A percentile compares a stretch with the other conserved stretches of the same genome.
Conservation (phyloP, 805 yeast genomes). For the Wickerhamomyces mucosus region DNA sequence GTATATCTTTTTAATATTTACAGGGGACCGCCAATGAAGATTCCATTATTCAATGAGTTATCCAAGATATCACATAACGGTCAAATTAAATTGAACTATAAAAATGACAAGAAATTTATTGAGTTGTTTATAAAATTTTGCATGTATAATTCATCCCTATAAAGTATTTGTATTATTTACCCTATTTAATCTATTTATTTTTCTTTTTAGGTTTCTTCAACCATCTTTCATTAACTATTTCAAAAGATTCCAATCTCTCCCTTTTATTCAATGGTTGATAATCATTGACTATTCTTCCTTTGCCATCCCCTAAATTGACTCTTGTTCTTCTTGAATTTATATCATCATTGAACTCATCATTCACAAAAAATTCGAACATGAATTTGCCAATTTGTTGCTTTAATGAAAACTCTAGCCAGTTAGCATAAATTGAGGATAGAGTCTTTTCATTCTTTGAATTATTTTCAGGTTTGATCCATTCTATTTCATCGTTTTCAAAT, state of each 20-base stretch:
- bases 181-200: not conserved
- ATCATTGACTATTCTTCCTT: slow-evolving; percentile 45
- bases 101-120: slow-evolving; percentile 1
- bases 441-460: slow-evolving; percentile 33
- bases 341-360: slow-evolving; percentile 7
- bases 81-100: not conserved
- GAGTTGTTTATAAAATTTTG: slow-evolving; percentile 6
- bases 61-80: not conserved
- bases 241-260: slow-evolving; percentile 53
- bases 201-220: slow-evolving; percentile 31
- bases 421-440: slow-evolving; percentile 34
- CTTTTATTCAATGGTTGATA: slow-evolving; percentile 54
- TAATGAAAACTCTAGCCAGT: slow-evolving; percentile 46
- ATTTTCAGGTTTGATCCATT: slow-evolving; percentile 39
- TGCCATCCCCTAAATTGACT: slow-evolving; percentile 72
- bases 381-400: slow-evolving; percentile 40
- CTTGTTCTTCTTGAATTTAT: slow-evolving; percentile 9
- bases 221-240: slow-evolving; percentile 59
- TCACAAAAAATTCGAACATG: slow-evolving; percentile 13
- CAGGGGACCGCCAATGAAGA: not conserved
- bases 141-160: slow-evolving; percentile 1
- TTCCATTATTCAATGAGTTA: not conserved
- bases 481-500: slow-evolving; percentile 49
- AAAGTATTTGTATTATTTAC: not conserved
- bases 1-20: not conserved